Base-by-base conservation (phyloP, 2,329 filamentous ascomycete species). In the Penicillium crustosum region DNA sequence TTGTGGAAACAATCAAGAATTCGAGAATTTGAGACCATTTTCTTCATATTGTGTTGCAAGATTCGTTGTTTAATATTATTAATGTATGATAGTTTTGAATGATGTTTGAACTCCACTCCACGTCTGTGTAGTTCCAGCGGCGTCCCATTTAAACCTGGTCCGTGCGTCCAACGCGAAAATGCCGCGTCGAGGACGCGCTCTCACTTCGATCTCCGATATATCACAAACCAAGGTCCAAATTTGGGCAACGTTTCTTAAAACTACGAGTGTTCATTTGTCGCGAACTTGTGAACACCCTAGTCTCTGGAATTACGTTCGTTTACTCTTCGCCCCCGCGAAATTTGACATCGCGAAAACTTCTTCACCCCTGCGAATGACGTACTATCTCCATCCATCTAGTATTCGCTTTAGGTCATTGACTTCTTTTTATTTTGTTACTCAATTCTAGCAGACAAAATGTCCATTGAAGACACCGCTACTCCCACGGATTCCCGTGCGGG, bases 401-500 rank as follows among this genome's bases (percentile, higher is more conserved):
- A 10, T 15, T 31, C n/a, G 8, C 39, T n/a, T 51, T 36, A 8
- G 21, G 21, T 27, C 29, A 33, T 21, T 27, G 12, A 39, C 23
- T 4, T 4, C 17, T 31, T 10, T 35, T 13, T 53, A 35, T 45
- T 2, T 8, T 31, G 0, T 2, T 36, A 53, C 17, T 36, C 29
- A 19, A 29, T 53, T 10, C 2, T 9, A 38, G 15, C n/a, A 33
- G 23, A 29, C 38, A 55, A 10, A 27, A 72, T 74, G 68, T 69
- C 68, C n/a, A 59, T 62, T 19, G 59, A 62, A 25, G 68, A 63
- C 9, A 70, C 68, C 1, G 68, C 66, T 4, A 57, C 64, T 8
- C 57, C 65, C 12, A 64, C 63, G n/a, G 68, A 68, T 39, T 71
- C 70, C 3, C 58, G 58, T 47, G 63, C 60, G 35, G 65, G 66